Evolutionary conservation across 108 stramenopile species (phyloP), one percentile per base, ranked within the genome.

Genomic region (Chaetoceros muelleri): DNA sequence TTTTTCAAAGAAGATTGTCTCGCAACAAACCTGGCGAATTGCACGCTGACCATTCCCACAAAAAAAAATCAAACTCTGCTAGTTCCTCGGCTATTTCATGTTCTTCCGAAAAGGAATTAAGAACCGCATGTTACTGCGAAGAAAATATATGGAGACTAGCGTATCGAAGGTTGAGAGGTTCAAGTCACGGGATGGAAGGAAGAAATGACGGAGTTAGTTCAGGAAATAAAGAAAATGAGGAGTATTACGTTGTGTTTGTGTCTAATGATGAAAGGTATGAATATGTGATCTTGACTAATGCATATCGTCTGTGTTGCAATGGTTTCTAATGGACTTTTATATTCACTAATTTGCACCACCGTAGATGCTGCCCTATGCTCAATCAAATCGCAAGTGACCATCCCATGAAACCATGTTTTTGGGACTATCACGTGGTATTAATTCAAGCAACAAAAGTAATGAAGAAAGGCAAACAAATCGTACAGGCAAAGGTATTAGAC

Each of bases 111-210:
- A 65, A 59, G 24, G 78, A 72, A 45, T 62, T 91, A 7, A 74
- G 90, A 0, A 79, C 81, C 2, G 76, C 90, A 13, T 91, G 77
- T 60, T 91, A 79, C 61, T 91, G 90, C 66, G 90, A 91, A 72
- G 90, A 91, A 68, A 91, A 91, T 64, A 84, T 74, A 0, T 91
- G 85, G 85, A 57, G 90, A 30, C 40, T 91, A 34, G 81, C 71
- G 7, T 79, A 85, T 55, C 81, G 85, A 2, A 76, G 69, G 28
- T 61, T 73, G 2, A 13, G 3, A 3, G 29, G 28, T 13, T 40
- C 24, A 67, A 17, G 23, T 28, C n/a, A n/a, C n/a, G 44, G 52
- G 51, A 24, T 21, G 45, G 20, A 30, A 60, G 27, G 30, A 26
- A 1, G 49, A 8, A 23, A 48, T 17, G 28, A 19, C 19, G 23